Conservation (phyloP, 2,329 filamentous ascomycete genomes). For the Penicillium psychrosexuale region DNA sequence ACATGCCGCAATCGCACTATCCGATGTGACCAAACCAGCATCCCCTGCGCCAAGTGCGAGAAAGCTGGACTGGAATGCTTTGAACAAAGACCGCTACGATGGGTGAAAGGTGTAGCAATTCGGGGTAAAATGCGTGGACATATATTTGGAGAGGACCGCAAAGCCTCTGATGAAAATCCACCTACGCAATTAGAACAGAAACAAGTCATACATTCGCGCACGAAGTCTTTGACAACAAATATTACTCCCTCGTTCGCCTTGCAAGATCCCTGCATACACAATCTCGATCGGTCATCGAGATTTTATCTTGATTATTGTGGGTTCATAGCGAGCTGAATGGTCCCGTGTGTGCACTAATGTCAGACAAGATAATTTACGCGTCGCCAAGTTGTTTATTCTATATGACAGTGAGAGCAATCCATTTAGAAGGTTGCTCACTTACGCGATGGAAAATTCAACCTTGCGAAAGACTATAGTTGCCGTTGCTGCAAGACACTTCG, state of each 20-base stretch:
- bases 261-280: slow-evolving; percentile 11
- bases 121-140: slow-evolving; percentile 31
- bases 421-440: background rate
- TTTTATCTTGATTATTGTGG: slow-evolving; percentile 38
- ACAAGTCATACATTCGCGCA: background rate
- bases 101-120: slow-evolving; percentile 36
- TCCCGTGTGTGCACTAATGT: background rate
- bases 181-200: background rate
- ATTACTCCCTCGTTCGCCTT: slow-evolving; percentile 12
- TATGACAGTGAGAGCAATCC: slow-evolving; percentile 8
- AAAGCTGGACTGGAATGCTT: slow-evolving; percentile 35
- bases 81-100: slow-evolving; percentile 32
- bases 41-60: slow-evolving; percentile 33
- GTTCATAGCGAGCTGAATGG: background rate
- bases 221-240: background rate
- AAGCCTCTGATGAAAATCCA: background rate
- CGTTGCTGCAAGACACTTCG: background rate
- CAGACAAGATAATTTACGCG: slow-evolving; percentile 28
- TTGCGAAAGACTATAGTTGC: background rate
- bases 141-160: slow-evolving; percentile 9
- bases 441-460: background rate
- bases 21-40: slow-evolving; percentile 30
- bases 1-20: slow-evolving; percentile 37
- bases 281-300: slow-evolving; percentile 10
- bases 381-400: slow-evolving; percentile 32